Evolutionary conservation across 176 grass and related monocot species (phyloP).

Genomic region (Aegilops tauschii): DNA sequence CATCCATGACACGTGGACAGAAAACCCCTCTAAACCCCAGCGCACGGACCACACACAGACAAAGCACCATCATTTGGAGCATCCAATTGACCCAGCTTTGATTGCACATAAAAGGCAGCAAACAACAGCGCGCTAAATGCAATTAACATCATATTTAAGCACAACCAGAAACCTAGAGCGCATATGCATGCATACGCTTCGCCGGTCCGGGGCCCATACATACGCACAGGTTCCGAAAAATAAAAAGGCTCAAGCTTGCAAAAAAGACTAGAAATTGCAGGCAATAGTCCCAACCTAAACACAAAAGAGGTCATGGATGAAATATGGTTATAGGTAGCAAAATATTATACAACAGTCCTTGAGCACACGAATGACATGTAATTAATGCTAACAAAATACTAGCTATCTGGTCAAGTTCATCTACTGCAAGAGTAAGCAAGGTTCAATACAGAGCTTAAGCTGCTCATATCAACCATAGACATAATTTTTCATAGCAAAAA

Average conservation of each 20-base stretch:
- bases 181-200: too few species aligned
- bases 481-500: background rate
- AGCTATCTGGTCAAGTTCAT: background rate
- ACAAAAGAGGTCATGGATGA: background rate
- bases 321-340: background rate
- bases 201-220: too few species aligned
- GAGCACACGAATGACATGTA: background rate
- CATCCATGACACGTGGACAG: background rate
- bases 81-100: too few species aligned
- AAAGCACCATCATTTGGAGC: background rate
- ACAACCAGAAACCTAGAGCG: too few species aligned
- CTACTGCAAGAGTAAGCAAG: background rate
- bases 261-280: background rate
- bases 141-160: too few species aligned
- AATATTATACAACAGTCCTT: background rate
- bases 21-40: background rate
- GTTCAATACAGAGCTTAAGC: background rate
- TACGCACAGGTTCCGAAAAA: too few species aligned
- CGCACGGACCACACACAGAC: background rate
- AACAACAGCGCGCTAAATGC: too few species aligned
- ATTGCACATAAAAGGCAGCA: too few species aligned
- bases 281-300: slow-evolving; percentile 46
- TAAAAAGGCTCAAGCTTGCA: too few species aligned
- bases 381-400: background rate
- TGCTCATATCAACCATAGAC: background rate